A percentile compares a stretch with the other conserved stretches of the same genome.
These are phyloP conservation scores for Xerocomus tenax DNA, from an alignment of 1,284 basidiomycete genomes.

Conservation along the genomic window DNA sequence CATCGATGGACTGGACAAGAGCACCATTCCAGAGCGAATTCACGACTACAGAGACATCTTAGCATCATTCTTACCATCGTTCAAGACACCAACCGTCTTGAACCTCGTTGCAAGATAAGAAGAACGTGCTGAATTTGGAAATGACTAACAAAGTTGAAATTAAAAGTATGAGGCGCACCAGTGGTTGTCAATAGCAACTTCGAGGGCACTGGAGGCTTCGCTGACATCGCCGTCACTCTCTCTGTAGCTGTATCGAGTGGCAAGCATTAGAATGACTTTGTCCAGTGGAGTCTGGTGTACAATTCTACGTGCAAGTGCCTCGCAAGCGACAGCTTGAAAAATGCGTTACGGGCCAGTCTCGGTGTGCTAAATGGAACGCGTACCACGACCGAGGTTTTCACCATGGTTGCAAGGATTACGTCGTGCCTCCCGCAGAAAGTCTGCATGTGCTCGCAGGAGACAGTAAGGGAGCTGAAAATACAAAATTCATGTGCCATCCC, in stretches of 20 bases:
- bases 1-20: constrained; percentile 69
- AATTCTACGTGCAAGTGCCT: constrained; percentile 78
- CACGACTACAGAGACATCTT: constrained; percentile 41
- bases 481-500: neutral
- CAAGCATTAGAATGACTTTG: constrained; percentile 62
- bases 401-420: constrained; percentile 74
- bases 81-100: constrained; percentile 56
- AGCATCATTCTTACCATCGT: constrained; percentile 1
- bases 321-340: constrained; percentile 66
- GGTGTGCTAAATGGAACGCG: constrained; percentile 12
- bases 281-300: constrained; percentile 62
- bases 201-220: constrained; percentile 26
- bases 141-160: constrained; percentile 5
- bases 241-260: constrained; percentile 64
- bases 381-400: constrained; percentile 75
- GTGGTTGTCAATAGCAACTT: constrained; percentile 43
- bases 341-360: neutral
- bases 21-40: constrained; percentile 74
- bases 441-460: constrained; percentile 69
- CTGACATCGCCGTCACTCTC: constrained; percentile 57
- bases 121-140: constrained; percentile 51
- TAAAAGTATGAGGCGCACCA: constrained; percentile 40
- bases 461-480: constrained; percentile 61
- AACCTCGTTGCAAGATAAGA: constrained; percentile 80
- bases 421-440: constrained; percentile 71